These are phyloP conservation scores for Aegilops speltoides DNA, from an alignment of 176 grass and related monocot species.

Conservation along the genomic window DNA sequence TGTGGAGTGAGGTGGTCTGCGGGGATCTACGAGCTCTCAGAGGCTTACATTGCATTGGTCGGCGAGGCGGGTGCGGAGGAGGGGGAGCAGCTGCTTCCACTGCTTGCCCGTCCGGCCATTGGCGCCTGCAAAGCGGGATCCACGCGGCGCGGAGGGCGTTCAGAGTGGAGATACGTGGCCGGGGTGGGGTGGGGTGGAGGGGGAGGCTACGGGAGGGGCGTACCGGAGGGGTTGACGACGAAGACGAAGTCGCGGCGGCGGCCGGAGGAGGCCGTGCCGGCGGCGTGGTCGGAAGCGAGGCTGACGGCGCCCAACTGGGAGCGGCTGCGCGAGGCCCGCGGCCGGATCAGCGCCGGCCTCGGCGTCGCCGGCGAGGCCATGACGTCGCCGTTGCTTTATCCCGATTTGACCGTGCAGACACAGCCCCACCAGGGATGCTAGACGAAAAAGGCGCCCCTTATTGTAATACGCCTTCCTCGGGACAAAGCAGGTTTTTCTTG, in stretches of 20 bases:
- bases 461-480: neutral
- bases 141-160: neutral
- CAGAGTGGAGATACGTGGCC: neutral
- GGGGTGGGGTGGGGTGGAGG: neutral
- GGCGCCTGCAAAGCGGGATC: conserved; percentile 51
- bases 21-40: neutral
- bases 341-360: conserved; percentile 32
- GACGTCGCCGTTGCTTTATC: conserved; percentile 31
- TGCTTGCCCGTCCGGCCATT: conserved; percentile 90
- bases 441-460: neutral
- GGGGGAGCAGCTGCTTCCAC: conserved; percentile 89
- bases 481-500: neutral
- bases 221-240: conserved; percentile 89
- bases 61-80: conserved; percentile 71
- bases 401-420: neutral
- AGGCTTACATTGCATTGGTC: conserved; percentile 79
- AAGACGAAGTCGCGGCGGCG: conserved; percentile 71
- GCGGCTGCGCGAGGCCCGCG: conserved; percentile 23
- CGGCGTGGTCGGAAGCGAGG: conserved; percentile 30
- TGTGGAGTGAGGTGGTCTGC: neutral
- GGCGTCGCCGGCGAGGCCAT: conserved; percentile 36
- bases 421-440: neutral
- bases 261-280: conserved; percentile 28
- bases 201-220: neutral
- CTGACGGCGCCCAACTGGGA: conserved; percentile 32